Evolutionary conservation across 441 rosid genomes (phyloP), one percentile per base, ranked within the genome.

Genomic region (Mallotus repandus): DNA sequence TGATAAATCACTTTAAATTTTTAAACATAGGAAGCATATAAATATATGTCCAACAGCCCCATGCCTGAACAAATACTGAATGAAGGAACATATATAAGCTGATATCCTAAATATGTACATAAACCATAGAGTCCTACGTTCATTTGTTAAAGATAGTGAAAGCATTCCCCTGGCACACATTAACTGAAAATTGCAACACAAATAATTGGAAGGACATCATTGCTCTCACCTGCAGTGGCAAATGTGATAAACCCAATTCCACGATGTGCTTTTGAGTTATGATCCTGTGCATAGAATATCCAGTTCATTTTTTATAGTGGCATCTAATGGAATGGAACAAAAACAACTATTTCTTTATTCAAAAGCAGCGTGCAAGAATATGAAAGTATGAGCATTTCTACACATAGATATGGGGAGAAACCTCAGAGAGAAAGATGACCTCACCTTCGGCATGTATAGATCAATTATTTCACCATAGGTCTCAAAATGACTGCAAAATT

Each of bases 201-300:
- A 61, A 56, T 46, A n/a, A 69, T 43, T n/a, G 13, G n/a, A 49
- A 64, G 29, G 64, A 66, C 88, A 57, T 4, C 2, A 2, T 25
- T 25, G 29, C 29, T 25, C 29, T 25, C 29, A 95, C 99, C 98
- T 77, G 97, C 84, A 77, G 75, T 90, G 65, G 92, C 84, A 74
- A 86, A 95, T 72, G 99, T 95, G 68, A 93, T 88, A 75, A 93
- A 95, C 56, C 99, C 98, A 78, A 95, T 95, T 74, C 98, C 99
- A 53, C 98, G 89, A 78, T 91, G 99, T 41, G 89, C 78, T 83
- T 86, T 95, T 11, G 99, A 85, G 76, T 83, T 83, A 63, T 95
- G 95, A 78, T 95, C 99, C 95, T 25, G 29, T 93, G 83, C 53
- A 70, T 25, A 62, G 74, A 10, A 71, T 5, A 78, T 53, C 25